Percentiles rank a stretch among this genome's conserved stretches.
phyloP scores from a whole-genome alignment of 257 asterid genomes.

The Orobanche coerulescens region DNA sequence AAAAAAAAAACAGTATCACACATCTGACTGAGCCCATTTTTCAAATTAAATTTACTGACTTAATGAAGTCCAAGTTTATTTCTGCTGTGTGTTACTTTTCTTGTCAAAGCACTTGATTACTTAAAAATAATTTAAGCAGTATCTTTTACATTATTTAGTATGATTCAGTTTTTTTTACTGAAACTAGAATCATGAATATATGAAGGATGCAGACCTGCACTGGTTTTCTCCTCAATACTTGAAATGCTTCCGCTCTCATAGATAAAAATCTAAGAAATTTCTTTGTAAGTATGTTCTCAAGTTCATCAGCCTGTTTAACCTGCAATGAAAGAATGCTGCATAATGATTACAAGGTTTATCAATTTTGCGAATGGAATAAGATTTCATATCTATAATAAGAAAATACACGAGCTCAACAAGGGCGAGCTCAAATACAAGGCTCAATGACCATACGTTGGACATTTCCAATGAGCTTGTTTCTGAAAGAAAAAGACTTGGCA shows the following conservation, averaged over 20 bases:
- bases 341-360: slow-evolving; percentile 12
- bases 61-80: not conserved
- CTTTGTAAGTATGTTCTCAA: slow-evolving; percentile 90
- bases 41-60: not conserved
- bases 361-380: slow-evolving; percentile 6
- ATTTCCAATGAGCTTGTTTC: too few relatives aligned
- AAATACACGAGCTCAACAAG: not conserved
- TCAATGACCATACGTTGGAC: not conserved
- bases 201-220: slow-evolving; percentile 54
- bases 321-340: slow-evolving; percentile 23
- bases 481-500: not conserved
- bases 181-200: slow-evolving; percentile 7
- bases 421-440: slow-evolving; percentile 7
- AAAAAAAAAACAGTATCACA: too few relatives aligned
- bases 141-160: not conserved
- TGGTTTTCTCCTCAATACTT: slow-evolving; percentile 95
- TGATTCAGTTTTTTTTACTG: not conserved
- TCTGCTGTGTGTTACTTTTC: slow-evolving; percentile 9
- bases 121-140: not conserved
- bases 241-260: slow-evolving; percentile 99
- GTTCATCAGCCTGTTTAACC: slow-evolving; percentile 99
- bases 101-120: not conserved
- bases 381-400: not conserved
- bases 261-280: slow-evolving; percentile 94
- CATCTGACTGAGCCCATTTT: not conserved